Percentiles rank a stretch among this genome's conserved stretches.
phyloP scores from a whole-genome alignment of 768 basidiomycete genomes.

The Crucibulum laeve region DNA sequence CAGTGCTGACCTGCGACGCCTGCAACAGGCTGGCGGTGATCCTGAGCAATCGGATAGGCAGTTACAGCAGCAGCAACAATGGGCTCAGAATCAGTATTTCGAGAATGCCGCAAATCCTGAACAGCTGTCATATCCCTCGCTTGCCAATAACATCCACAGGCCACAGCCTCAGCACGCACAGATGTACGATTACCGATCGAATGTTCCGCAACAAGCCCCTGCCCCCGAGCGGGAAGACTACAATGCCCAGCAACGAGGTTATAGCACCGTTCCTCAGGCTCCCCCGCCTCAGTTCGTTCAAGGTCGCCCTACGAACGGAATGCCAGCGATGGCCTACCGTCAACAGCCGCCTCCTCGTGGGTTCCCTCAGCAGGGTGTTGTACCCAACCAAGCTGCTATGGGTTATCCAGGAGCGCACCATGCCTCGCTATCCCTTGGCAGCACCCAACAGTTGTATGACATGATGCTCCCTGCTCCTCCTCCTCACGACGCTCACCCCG shows the following conservation, averaged over 20 bases:
- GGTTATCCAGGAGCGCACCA: constrained; percentile 50
- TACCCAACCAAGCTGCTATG: constrained; percentile 51
- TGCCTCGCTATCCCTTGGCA: constrained; percentile 66
- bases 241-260: constrained; percentile 51
- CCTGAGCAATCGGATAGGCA: constrained; percentile 30
- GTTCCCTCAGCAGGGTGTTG: constrained; percentile 49
- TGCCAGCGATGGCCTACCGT: constrained; percentile 51
- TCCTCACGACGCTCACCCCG: constrained; percentile 53
- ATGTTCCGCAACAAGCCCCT: constrained; percentile 25
- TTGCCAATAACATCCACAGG: constrained; percentile 51
- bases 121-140: constrained; percentile 65
- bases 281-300: constrained; percentile 44
- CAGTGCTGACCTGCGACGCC: constrained; percentile 65
- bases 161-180: constrained; percentile 46
- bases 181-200: constrained; percentile 46
- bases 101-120: constrained; percentile 36
- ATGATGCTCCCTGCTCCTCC: constrained; percentile 64
- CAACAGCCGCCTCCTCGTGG: constrained; percentile 50
- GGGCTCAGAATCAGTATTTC: constrained; percentile 46
- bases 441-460: constrained; percentile 74
- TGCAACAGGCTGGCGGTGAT: constrained; percentile 63
- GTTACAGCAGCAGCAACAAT: constrained; percentile 40
- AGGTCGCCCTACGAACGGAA: constrained; percentile 46
- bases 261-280: constrained; percentile 38
- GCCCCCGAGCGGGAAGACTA: constrained; percentile 50